Percentiles rank a stretch among this genome's conserved stretches.
Conservation (phyloP, 768 basidiomycete genomes). For the Tephrocybe rancida region DNA sequence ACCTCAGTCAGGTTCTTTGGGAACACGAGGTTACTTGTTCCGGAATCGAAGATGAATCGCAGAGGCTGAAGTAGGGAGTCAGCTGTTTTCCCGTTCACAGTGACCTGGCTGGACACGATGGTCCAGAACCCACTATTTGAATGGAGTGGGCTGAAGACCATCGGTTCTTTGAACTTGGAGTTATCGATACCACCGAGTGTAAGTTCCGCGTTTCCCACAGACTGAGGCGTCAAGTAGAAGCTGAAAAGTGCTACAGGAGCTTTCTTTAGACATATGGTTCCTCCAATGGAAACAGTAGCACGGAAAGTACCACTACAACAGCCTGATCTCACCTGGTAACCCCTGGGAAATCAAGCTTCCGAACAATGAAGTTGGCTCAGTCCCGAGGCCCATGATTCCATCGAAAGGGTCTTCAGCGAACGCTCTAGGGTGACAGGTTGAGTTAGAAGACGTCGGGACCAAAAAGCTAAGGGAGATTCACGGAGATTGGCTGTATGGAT, state of each 20-base stretch:
- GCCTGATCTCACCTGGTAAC: conserved; percentile 41
- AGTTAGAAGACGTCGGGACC: conserved; percentile 35
- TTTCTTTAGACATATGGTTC: too few species aligned
- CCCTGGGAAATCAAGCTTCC: conserved; percentile 45
- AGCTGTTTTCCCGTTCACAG: conserved; percentile 54
- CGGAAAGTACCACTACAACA: too few species aligned
- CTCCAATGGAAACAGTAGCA: too few species aligned
- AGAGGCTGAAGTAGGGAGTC: conserved; percentile 36
- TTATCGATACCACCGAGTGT: conserved; percentile 55
- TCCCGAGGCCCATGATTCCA: conserved; percentile 44
- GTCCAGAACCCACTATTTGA: conserved; percentile 37
- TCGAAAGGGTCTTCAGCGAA: conserved; percentile 5
- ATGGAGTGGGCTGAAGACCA: conserved; percentile 8
- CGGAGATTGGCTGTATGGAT: conserved; percentile 52
- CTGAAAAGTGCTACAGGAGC: conserved; percentile 45
- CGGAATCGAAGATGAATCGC: conserved; percentile 55
- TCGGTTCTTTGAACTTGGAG: conserved; percentile 47
- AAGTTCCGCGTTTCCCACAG: conserved; percentile 52
- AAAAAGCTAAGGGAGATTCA: conserved; percentile 47
- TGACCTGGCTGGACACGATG: conserved; percentile 43
- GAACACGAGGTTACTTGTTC: conserved; percentile 58
- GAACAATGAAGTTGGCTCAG: conserved; percentile 51
- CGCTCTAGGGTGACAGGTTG: background rate
- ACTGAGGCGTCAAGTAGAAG: conserved; percentile 49
- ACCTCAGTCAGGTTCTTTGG: conserved; percentile 49